Percentiles rank a stretch among this genome's conserved stretches.
Evolutionary conservation across 805 yeast species (phyloP).

Genomic region (Deakozyma indianensis): DNA sequence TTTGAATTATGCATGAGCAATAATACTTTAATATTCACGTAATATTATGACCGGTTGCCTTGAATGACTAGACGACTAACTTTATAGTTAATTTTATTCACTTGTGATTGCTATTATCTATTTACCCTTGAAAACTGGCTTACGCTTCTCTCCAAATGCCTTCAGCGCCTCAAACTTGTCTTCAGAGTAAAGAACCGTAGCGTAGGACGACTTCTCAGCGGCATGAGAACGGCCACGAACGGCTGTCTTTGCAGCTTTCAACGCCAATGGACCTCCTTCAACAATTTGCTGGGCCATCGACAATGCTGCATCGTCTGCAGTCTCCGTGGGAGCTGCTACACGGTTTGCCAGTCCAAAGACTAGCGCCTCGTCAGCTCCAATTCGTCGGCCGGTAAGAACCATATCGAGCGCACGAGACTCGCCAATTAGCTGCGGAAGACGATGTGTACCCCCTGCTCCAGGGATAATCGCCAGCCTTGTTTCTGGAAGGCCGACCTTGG

Average conservation of each 20-base stretch:
- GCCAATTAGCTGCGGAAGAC: slow-evolving; percentile 27
- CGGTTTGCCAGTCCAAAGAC: slow-evolving; percentile 24
- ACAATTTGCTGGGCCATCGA: slow-evolving; percentile 14
- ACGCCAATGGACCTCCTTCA: slow-evolving; percentile 18
- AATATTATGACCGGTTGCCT: too few relatives aligned
- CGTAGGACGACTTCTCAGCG: slow-evolving; percentile 15
- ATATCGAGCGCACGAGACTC: slow-evolving; percentile 27
- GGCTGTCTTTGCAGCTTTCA: slow-evolving; percentile 17
- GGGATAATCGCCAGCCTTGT: slow-evolving; percentile 32
- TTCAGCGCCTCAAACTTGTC: slow-evolving; percentile 26
- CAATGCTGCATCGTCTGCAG: slow-evolving; percentile 13
- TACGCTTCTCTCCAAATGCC: slow-evolving; percentile 25
- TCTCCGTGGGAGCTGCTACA: slow-evolving; percentile 8
- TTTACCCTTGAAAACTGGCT: slow-evolving; percentile 17
- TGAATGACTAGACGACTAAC: too few relatives aligned
- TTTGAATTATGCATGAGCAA: too few relatives aligned
- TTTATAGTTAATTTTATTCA: too few relatives aligned
- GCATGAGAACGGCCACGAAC: slow-evolving; percentile 14
- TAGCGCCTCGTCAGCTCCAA: slow-evolving; percentile 25
- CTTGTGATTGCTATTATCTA: too few relatives aligned
- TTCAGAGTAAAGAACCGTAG: slow-evolving; percentile 14
- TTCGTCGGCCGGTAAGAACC: slow-evolving; percentile 25
- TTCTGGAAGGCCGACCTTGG: slow-evolving; percentile 30
- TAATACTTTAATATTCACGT: too few relatives aligned
- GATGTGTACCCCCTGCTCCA: slow-evolving; percentile 32